Conservation (phyloP, 768 basidiomycete species). For the Fomitopsis serialis region DNA sequence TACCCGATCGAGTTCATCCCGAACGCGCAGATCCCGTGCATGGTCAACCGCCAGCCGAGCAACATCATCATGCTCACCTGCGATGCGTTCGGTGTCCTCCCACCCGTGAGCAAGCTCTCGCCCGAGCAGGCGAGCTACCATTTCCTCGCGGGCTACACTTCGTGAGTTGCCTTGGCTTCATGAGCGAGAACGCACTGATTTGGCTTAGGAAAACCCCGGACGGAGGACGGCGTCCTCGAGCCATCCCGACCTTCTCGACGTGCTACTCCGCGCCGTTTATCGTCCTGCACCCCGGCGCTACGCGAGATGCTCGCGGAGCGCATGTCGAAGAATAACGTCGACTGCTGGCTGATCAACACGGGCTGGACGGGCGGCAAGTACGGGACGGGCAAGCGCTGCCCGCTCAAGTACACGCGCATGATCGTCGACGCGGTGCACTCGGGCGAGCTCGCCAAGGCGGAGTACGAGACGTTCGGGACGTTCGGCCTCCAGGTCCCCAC, state of each 20-base stretch:
- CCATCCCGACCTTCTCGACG: slow-evolving; percentile 99
- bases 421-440: slow-evolving; percentile 98
- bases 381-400: slow-evolving; percentile 90
- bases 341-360: slow-evolving; percentile 99
- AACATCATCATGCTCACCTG: slow-evolving; percentile 98
- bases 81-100: slow-evolving; percentile 97
- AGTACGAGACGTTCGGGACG: slow-evolving; percentile 77
- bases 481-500: slow-evolving; percentile 89
- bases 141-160: slow-evolving; percentile 95
- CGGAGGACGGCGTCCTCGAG: slow-evolving; percentile 96
- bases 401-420: slow-evolving; percentile 90
- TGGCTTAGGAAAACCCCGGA: slow-evolving; percentile 86
- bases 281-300: slow-evolving; percentile 94
- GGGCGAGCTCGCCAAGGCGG: slow-evolving; percentile 81
- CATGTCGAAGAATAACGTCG: slow-evolving; percentile 83
- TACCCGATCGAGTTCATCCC: slow-evolving; percentile 98
- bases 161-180: slow-evolving; percentile 39
- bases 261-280: slow-evolving; percentile 99
- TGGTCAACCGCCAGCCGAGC: slow-evolving; percentile 80
- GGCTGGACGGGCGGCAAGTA: slow-evolving; percentile 95
- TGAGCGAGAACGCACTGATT: slow-evolving; percentile 9
- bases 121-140: slow-evolving; percentile 97
- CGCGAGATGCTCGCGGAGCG: slow-evolving; percentile 94
- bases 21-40: slow-evolving; percentile 91
- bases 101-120: slow-evolving; percentile 88